These are phyloP conservation scores for Phoma sp. DNA, from an alignment of 2,329 filamentous ascomycete genomes.

Conservation along the genomic window DNA sequence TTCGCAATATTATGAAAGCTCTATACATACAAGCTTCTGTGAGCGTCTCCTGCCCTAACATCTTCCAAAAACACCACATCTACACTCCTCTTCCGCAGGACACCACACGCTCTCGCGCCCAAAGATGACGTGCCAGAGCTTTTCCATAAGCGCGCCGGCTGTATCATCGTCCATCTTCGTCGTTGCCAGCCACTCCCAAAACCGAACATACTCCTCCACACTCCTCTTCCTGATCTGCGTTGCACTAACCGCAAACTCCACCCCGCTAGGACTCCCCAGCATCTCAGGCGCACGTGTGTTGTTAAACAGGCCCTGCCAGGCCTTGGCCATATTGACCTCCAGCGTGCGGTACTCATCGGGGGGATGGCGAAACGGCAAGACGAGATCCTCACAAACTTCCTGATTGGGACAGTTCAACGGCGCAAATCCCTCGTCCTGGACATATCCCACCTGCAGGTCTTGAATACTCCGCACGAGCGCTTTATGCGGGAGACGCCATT, in stretches of 20 bases:
- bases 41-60: neutral
- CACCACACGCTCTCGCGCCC: slow-evolving; percentile 33
- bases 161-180: slow-evolving; percentile 36
- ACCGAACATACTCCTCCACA: slow-evolving; percentile 38
- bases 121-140: slow-evolving; percentile 37
- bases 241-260: slow-evolving; percentile 43
- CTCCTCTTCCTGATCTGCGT: slow-evolving; percentile 33
- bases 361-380: slow-evolving; percentile 38
- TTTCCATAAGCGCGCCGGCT: slow-evolving; percentile 32
- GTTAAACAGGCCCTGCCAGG: slow-evolving; percentile 55
- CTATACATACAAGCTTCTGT: no score
- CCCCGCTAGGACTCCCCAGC: slow-evolving; percentile 54
- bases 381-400: slow-evolving; percentile 46
- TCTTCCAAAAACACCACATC: slow-evolving; percentile 34
- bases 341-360: slow-evolving; percentile 23
- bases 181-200: slow-evolving; percentile 32
- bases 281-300: slow-evolving; percentile 43
- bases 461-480: slow-evolving; percentile 12
- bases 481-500: neutral
- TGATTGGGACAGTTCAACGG: slow-evolving; percentile 48
- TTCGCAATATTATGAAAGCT: no score
- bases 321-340: slow-evolving; percentile 39
- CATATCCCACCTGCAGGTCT: slow-evolving; percentile 45
- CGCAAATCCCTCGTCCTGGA: slow-evolving; percentile 48
- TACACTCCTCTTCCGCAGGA: slow-evolving; percentile 28